phyloP scores from a whole-genome alignment of 371 early-diverging fungal genomes.

The Mortierella sp. region DNA sequence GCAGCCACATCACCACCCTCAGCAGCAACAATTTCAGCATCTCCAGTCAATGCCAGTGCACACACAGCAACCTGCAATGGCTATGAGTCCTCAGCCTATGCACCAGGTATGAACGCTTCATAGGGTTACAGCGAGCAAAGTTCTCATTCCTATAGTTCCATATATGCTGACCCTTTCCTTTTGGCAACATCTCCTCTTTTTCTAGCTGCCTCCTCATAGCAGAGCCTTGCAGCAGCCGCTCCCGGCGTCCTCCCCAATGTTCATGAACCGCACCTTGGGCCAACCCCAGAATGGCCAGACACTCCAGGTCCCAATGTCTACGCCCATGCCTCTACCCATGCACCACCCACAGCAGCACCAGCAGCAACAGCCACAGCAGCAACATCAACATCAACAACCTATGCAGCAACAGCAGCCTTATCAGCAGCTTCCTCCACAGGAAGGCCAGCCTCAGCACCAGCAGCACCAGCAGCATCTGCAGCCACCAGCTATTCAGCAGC shows the following conservation, averaged over 20 bases:
- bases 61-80: slow-evolving; percentile 27
- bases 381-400: slow-evolving; percentile 27
- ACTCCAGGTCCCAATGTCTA: slow-evolving; percentile 41
- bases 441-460: slow-evolving; percentile 5
- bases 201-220: slow-evolving; percentile 29
- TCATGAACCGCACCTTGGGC: slow-evolving; percentile 34
- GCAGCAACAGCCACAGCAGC: slow-evolving; percentile 15
- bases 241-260: slow-evolving; percentile 34
- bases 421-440: slow-evolving; percentile 3
- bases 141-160: no score
- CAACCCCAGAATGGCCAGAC: slow-evolving; percentile 37
- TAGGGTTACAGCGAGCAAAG: no score
- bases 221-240: slow-evolving; percentile 40
- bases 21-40: slow-evolving; percentile 36
- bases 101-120: slow-evolving; percentile 29
- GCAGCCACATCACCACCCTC: slow-evolving; percentile 39
- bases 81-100: slow-evolving; percentile 38
- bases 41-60: slow-evolving; percentile 23
- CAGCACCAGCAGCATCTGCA: slow-evolving; percentile 6
- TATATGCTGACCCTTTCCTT: background rate
- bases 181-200: background rate
- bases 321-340: slow-evolving; percentile 33
- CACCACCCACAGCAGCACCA: slow-evolving; percentile 43
- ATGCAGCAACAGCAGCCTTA: slow-evolving; percentile 15
- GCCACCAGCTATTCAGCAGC: slow-evolving; percentile 3